Base-by-base conservation (phyloP, 257 asterid genomes). In the Nicotiana undulata region DNA sequence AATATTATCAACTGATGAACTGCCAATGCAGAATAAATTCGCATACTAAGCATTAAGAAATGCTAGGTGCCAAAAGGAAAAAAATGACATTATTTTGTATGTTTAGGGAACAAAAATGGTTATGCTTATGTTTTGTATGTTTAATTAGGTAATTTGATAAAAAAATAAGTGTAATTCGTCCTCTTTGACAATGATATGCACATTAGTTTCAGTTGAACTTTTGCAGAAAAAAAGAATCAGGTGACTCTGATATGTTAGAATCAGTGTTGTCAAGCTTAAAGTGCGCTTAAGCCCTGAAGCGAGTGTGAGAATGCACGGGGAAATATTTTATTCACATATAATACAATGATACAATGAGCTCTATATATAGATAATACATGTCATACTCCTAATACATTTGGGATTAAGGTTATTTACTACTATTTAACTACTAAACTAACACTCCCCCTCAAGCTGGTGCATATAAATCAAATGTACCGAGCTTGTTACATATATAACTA, bases 211-310 rank as follows among this genome's bases (percentile, higher is more conserved):
- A 81, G 79, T 84, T 66, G 81, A 83, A 83, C 87, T 86, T 91
- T 89, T 81, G 9, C 31, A 63, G 78, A 84, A 88, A 89, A n/a
- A 77, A 86, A 70, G 61, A 74, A 74, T 49, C 40, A 49, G 61
- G 80, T 88, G 89, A 88, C 90, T 91, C 91, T 92, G 87, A 90
- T 92, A 84, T 87, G 86, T 80, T 67, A 81, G 88, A 88, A 26
- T 26, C 28, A 26, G 28, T 26, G 28, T 26, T 26, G 28, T 26
- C 28, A n/a, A n/a, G n/a, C n/a, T n/a, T n/a, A 26, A 26, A 26
- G 28, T 26, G 28, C 28, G 28, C 28, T 26, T 26, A 26, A 26
- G 28, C 28, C 28, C 28, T 26, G 28, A 26, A 26, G 28, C 28
- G 1, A 26, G 1, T n/a, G n/a, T n/a, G n/a, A n/a, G n/a, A n/a